These are phyloP conservation scores for Dendrobium chrysotoxum DNA, from an alignment of 106 monocot species.

Conservation along the genomic window DNA sequence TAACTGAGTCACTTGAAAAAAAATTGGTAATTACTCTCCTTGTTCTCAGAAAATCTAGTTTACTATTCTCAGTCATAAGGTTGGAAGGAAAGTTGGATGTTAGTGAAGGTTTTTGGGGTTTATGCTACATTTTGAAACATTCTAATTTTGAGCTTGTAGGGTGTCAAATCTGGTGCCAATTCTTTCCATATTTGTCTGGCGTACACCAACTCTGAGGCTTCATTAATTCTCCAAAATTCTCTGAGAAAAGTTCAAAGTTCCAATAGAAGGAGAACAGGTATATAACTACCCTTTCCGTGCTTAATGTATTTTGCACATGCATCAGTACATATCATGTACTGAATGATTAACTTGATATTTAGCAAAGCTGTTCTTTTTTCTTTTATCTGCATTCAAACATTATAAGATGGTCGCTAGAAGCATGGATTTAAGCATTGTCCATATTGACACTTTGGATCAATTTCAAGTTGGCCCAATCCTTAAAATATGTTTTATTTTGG, in stretches of 20 bases:
- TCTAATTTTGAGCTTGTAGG: conserved; percentile 30
- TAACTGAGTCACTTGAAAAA: conserved; percentile 52
- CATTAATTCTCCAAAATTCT: conserved; percentile 37
- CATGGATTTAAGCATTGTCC: background rate
- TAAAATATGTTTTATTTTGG: background rate
- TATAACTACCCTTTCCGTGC: conserved; percentile 1
- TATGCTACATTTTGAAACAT: background rate
- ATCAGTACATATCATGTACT: background rate
- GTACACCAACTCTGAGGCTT: conserved; percentile 60
- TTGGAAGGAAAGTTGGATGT: background rate
- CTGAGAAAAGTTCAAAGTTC: conserved; percentile 25
- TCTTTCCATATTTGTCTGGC: conserved; percentile 52
- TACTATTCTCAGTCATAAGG: conserved; percentile 5
- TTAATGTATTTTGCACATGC: background rate
- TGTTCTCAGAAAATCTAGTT: conserved; percentile 5
- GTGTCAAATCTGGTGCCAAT: conserved; percentile 35
- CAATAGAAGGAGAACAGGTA: conserved; percentile 62
- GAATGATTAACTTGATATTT: background rate
- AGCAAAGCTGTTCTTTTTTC: background rate
- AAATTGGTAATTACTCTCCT: conserved; percentile 40
- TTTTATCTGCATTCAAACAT: background rate
- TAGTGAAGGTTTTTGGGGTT: background rate
- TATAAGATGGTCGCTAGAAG: background rate
- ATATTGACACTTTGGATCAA: background rate
- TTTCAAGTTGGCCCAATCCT: background rate